Base-by-base conservation (phyloP, 1,284 basidiomycete genomes). In the Clitocybe nebularis region DNA sequence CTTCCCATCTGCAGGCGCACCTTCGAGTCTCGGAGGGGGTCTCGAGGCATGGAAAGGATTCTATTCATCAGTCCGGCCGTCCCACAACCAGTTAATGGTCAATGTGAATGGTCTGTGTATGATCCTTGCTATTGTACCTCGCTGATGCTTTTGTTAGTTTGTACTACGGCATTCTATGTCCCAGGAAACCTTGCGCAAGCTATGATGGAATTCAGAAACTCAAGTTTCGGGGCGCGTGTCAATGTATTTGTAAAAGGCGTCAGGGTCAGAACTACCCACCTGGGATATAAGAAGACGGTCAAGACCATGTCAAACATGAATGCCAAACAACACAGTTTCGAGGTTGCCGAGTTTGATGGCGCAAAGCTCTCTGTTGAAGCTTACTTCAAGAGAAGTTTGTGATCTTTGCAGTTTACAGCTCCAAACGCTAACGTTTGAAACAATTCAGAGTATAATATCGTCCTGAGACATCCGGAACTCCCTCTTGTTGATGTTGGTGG, bases 91-190 rank as follows among this genome's bases (percentile, higher is more conserved):
- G 48, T 66, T 89, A 22, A 83, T 87, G 82, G 81, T 88, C 22
- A 89, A 89, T 51, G 78, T 89, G 42, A 87, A 89, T 47, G 71
- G 72, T 72, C 34, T 45, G 61, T 50, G 14, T 7, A 36, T 19
- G 8, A 21, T 29, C 17, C 5, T 14, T 11, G 17, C 5, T 26
- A 23, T n/a, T 40, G 22, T 38, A 21, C 35, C 42, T 26, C 44
- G 39, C 14, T 6, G 16, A 28, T 29, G 39, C 38, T 9, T 45
- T 36, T 3, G 36, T 21, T 40, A 74, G 81, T 81, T 2, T 84
- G 81, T 55, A 84, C 83, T 11, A 85, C 85, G 0, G 84, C 84
- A 1, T 89, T 89, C 56, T 87, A 89, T 55, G 71, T 59, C 3
- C 68, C 76, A 1, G 76, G 77, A 9, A 84, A 81, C 49, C 66